Base-by-base conservation (phyloP, 2,329 filamentous ascomycete species). In the Furcasterigmium sp. region DNA sequence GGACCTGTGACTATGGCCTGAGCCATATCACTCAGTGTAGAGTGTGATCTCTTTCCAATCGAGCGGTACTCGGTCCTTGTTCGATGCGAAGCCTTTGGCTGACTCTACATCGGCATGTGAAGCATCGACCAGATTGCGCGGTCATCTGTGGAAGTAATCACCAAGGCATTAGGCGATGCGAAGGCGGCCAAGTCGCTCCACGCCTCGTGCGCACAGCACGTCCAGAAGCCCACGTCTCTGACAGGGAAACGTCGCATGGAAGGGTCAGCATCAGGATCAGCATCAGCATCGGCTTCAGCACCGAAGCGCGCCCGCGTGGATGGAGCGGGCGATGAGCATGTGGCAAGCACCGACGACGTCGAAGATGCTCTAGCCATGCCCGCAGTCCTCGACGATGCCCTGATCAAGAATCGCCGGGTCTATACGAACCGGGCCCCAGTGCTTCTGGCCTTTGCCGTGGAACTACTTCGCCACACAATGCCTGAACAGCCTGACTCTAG, bases 401-500 rank as follows among this genome's bases (percentile, higher is more conserved):
- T 72, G 8, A 77, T 95, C 5, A 67, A 70, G 13, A 61, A 65
- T 2, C 77, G 78, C 1, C 67, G 70, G 0, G 53, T 95, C 2
- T 68, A 82, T 48, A 93, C 87, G 0, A 94, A 95, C 55, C 75
- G 90, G 30, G 89, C 90, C 3, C 89, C 90, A 1, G 67, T 95
- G 2, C 81, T 95, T 2, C 72, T 95, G 5, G 88, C 88, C 0
- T 94, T 94, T 61, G 82, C 85, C 1, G 77, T 89, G 13, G 78
- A 81, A 46, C 59, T 91, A 39, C 60, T 94, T 37, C 83, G 85
- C 37, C 82, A 85, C 57, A 94, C 87, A 0, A 91, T 91, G 84
- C 86, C 89, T 0, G 83, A 87, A 51, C 90, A 95, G 58, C 89
- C 89, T 3, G 72, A 84, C 3, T 93, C 87, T n/a, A 91, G 87